Base-by-base conservation (phyloP, 441 rosid genomes). In the California macrophylla region DNA sequence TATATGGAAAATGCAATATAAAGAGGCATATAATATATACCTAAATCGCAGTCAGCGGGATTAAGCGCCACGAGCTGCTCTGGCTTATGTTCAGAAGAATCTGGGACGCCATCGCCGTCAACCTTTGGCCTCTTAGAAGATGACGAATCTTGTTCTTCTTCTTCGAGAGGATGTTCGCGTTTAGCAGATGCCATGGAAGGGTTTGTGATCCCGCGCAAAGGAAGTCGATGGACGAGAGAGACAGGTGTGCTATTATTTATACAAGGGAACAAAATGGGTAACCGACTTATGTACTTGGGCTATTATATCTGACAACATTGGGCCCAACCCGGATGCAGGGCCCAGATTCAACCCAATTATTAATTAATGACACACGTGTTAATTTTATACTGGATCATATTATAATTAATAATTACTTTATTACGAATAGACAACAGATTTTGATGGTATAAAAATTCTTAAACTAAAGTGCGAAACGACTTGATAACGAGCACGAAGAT, bases 31-130 rank as follows among this genome's bases (percentile, higher is more conserved):
- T n/a, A n/a, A 24, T 13, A 47, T 1, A 32, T 18, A 77, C 82
- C 79, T 64, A 73, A 76, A 75, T 32, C 36, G 75, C 82, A 82
- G 29, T 75, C 78, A 8, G 75, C 75, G 24, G 72, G 72, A 71
- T 77, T 79, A 70, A 82, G 80, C 42, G 73, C 73, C 65, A 73
- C 74, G 3, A 71, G 76, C 64, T 69, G 74, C 68, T 56, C n/a
- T 7, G 23, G 47, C 65, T 6, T 38, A 4, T 60, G 16, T 28
- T 25, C 62, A 3, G 67, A 30, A 21, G 62, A 15, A 66, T 30
- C 36, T 23, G 66, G 21, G 13, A 9, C 65, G 6, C 2, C 62
- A 13, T 6, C 54, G 24, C 5, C 50, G 26, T 47, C 65, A 25
- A 52, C 1, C 65, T 71, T 73, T 45, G 36, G 26, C 60, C 18